Conservation (phyloP, 306 rosid species). For the Calophaca sinica region DNA sequence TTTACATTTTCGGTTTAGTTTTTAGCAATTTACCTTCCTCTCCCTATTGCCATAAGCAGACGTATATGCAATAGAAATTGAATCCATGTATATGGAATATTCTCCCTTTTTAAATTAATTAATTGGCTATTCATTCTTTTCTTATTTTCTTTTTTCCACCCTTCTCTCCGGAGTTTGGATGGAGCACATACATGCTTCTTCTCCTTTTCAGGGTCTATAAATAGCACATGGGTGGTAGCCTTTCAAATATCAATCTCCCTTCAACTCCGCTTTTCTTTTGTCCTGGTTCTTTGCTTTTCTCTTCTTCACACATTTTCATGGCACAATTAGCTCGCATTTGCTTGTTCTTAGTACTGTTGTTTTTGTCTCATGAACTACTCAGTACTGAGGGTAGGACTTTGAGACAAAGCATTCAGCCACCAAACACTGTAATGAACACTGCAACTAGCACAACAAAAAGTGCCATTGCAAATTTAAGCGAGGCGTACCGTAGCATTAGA, state of each 20-base stretch:
- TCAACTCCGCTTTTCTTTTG: slow-evolving; percentile 11
- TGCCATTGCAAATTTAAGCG: slow-evolving; percentile 27
- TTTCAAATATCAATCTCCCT: slow-evolving; percentile 37
- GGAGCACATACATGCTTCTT: too few relatives aligned
- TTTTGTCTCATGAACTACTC: slow-evolving; percentile 59
- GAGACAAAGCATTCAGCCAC: slow-evolving; percentile 47
- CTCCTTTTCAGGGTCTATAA: slow-evolving; percentile 46
- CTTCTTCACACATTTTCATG: slow-evolving; percentile 50
- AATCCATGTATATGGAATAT: too few relatives aligned
- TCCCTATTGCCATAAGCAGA: background rate
- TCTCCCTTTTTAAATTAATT: too few relatives aligned
- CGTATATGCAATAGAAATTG: too few relatives aligned
- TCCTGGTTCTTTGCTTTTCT: background rate
- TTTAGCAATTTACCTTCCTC: background rate
- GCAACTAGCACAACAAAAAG: background rate
- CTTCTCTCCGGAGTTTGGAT: too few relatives aligned
- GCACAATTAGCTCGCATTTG: slow-evolving; percentile 50
- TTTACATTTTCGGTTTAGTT: background rate
- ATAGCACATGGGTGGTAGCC: slow-evolving; percentile 5
- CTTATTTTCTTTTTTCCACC: background rate
- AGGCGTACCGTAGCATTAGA: slow-evolving; percentile 20
- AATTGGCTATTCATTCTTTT: background rate
- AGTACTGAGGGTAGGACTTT: slow-evolving; percentile 60
- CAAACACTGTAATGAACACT: slow-evolving; percentile 14
- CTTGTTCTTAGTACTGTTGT: slow-evolving; percentile 53